A percentile compares a stretch with the other conserved stretches of the same genome.
phyloP scores from a whole-genome alignment of 768 basidiomycete species.

The Chalciporus sphaerocephalus region DNA sequence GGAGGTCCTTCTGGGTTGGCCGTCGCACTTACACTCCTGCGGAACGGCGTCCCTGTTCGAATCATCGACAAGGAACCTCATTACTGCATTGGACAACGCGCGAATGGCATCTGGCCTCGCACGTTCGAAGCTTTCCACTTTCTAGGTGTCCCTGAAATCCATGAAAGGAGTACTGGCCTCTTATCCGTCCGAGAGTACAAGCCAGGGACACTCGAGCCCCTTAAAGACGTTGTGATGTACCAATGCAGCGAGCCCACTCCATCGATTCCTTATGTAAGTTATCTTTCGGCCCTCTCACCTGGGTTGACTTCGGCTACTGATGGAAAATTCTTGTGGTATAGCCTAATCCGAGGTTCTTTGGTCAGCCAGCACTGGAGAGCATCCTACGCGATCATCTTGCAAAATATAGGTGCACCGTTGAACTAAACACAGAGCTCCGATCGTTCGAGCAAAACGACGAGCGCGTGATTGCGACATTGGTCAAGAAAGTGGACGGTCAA shows the following conservation, averaged over 20 bases:
- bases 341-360: slow-evolving; percentile 14
- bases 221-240: slow-evolving; percentile 4
- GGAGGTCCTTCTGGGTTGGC: slow-evolving; percentile 31
- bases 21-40: slow-evolving; percentile 32
- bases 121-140: slow-evolving; percentile 42
- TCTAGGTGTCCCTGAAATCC: slow-evolving; percentile 37
- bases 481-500: slow-evolving; percentile 22
- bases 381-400: slow-evolving; percentile 18
- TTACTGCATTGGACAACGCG: slow-evolving; percentile 37
- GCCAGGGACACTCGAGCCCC: slow-evolving; percentile 16
- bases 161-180: slow-evolving; percentile 27
- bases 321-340: background rate
- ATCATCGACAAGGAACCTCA: slow-evolving; percentile 45
- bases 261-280: slow-evolving; percentile 26
- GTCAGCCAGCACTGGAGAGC: slow-evolving; percentile 31
- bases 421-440: slow-evolving; percentile 42
- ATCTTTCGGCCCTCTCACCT: background rate
- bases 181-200: slow-evolving; percentile 34
- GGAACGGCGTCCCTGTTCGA: slow-evolving; percentile 45
- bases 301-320: background rate
- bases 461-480: slow-evolving; percentile 35
- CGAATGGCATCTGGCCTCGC: slow-evolving; percentile 36
- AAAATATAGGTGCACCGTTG: slow-evolving; percentile 30
- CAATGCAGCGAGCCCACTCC: slow-evolving; percentile 19
- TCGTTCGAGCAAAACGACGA: slow-evolving; percentile 39